Conservation (phyloP, 495 filamentous ascomycete genomes). For the Talaromyces nanjingensis region DNA sequence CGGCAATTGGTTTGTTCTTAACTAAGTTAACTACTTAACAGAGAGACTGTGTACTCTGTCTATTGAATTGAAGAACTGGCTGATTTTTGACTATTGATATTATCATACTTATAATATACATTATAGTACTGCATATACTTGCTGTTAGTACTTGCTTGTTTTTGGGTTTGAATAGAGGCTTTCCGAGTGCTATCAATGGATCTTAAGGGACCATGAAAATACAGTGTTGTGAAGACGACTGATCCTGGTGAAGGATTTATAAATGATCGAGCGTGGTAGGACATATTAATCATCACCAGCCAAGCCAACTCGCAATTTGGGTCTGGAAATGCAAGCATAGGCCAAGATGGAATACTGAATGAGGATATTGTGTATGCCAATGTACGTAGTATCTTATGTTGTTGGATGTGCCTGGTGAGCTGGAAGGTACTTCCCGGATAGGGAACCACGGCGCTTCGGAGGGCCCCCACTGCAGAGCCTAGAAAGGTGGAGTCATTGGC, state of each 20-base stretch:
- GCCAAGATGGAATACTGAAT: not conserved
- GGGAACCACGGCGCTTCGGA: constrained; percentile 5
- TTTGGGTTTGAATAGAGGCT: not conserved
- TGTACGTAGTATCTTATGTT: too few relatives aligned
- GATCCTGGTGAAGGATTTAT: not conserved
- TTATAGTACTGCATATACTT: not conserved
- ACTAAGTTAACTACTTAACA: too few relatives aligned
- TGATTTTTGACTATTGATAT: not conserved
- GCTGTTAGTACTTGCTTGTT: not conserved
- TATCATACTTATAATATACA: not conserved
- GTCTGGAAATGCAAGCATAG: not conserved
- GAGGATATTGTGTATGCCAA: not conserved
- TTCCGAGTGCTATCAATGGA: not conserved
- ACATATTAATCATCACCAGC: not conserved
- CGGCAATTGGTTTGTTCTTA: constrained; percentile 6
- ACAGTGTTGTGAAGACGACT: not conserved
- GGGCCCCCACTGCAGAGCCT: not conserved
- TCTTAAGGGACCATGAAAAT: not conserved
- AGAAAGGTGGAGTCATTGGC: not conserved
- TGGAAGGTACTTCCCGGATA: constrained; percentile 1
- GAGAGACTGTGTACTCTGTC: too few relatives aligned
- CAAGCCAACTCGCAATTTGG: not conserved
- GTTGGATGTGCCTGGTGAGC: too few relatives aligned
- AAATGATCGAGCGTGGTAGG: not conserved
- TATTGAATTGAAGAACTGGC: not conserved